phyloP scores from a whole-genome alignment of 495 filamentous ascomycete genomes.

The Platismatia glauca region DNA sequence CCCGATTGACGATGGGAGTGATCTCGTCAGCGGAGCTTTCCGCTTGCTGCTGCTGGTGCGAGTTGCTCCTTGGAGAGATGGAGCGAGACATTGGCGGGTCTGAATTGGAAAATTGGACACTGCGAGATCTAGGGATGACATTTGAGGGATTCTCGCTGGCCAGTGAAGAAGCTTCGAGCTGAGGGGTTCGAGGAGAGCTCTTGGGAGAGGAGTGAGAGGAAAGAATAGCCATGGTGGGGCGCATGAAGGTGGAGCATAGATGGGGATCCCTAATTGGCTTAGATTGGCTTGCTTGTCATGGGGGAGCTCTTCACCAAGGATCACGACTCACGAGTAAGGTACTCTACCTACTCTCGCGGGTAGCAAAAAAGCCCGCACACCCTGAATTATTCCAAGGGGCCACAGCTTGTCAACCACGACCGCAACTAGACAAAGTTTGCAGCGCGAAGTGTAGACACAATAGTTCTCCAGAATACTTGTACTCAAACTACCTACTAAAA shows the following conservation, averaged over 20 bases:
- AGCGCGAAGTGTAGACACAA: too few species aligned
- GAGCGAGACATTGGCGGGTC: constrained; percentile 15
- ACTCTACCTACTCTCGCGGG: too few species aligned
- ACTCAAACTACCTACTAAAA: too few species aligned
- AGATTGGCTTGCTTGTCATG: neutral
- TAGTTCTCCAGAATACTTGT: too few species aligned
- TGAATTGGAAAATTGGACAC: constrained; percentile 11
- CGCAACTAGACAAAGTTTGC: too few species aligned
- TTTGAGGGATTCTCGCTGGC: neutral
- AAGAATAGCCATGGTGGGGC: constrained; percentile 1
- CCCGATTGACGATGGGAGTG: constrained; percentile 26
- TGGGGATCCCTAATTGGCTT: neutral
- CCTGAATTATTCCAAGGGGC: too few species aligned
- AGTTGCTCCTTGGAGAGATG: constrained; percentile 1
- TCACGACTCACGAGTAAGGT: too few species aligned
- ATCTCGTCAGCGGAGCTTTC: constrained; percentile 27
- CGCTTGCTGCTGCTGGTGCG: constrained; percentile 9
- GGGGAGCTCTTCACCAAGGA: neutral
- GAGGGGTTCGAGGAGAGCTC: neutral
- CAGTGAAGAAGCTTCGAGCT: neutral
- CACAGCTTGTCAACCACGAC: too few species aligned
- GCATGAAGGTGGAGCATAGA: neutral
- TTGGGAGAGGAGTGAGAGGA: neutral
- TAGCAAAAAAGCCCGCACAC: too few species aligned
- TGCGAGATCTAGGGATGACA: constrained; percentile 9